phyloP scores from a whole-genome alignment of 139 green algal genomes.

The Parachlorella kessleri region DNA sequence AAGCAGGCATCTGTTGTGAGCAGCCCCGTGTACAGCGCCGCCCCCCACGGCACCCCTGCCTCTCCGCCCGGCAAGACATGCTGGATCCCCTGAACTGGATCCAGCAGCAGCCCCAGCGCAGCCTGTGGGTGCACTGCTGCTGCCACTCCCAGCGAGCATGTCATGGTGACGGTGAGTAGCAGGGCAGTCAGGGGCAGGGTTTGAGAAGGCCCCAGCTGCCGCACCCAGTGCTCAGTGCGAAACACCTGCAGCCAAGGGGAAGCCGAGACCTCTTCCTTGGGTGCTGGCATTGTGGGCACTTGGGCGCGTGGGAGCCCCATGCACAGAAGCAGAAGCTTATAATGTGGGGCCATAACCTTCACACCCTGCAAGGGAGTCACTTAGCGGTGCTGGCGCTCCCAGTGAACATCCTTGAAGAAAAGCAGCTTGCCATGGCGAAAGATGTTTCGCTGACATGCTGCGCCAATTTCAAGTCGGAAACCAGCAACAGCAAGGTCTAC shows the following conservation, averaged over 20 bases:
- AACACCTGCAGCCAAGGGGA: not conserved
- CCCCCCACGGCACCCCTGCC: constrained; percentile 50
- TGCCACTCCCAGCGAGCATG: not conserved
- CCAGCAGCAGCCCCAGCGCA: not conserved
- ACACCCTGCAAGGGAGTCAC: not conserved
- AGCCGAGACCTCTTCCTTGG: too few relatives aligned
- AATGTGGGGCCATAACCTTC: too few relatives aligned
- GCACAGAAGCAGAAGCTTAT: too few relatives aligned
- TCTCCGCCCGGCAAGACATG: too few relatives aligned
- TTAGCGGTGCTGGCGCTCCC: not conserved
- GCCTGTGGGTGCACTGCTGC: not conserved
- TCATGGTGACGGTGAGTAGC: not conserved
- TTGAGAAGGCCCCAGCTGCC: not conserved
- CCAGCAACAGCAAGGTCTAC: too few relatives aligned
- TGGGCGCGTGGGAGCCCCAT: too few relatives aligned
- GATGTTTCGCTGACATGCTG: too few relatives aligned
- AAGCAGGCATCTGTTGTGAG: constrained; percentile 69
- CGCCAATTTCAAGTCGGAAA: not conserved
- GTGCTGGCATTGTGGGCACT: too few relatives aligned
- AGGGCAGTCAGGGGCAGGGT: not conserved
- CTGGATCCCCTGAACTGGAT: too few relatives aligned
- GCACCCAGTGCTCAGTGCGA: not conserved
- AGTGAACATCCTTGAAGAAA: not conserved
- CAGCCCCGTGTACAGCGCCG: constrained; percentile 50
- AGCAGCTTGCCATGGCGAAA: too few relatives aligned